These are phyloP conservation scores for Fusarium tupiense DNA, from an alignment of 2,329 filamentous ascomycete genomes.

Conservation along the genomic window DNA sequence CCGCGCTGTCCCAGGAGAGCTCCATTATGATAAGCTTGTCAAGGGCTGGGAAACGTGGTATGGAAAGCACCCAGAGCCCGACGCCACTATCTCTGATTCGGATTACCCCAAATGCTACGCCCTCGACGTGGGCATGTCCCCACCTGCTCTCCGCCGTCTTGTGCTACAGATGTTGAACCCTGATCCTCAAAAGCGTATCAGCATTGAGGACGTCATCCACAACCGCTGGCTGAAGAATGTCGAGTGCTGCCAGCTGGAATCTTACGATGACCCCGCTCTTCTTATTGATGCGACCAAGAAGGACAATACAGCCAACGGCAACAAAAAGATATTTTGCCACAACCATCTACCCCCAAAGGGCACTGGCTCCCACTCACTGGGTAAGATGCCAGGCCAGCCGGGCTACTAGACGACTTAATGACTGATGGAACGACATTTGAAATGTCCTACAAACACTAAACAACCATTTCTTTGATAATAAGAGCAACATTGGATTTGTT, in stretches of 20 bases:
- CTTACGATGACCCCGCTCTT: slow-evolving; percentile 70
- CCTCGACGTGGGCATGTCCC: slow-evolving; percentile 73
- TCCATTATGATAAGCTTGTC: slow-evolving; percentile 72
- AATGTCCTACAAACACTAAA: slow-evolving; percentile 10
- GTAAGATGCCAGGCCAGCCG: slow-evolving; percentile 65
- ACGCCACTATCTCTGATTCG: slow-evolving; percentile 59
- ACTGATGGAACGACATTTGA: slow-evolving; percentile 27
- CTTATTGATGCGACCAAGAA: slow-evolving; percentile 71
- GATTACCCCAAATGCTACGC: slow-evolving; percentile 73
- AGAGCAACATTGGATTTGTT: slow-evolving; percentile 5
- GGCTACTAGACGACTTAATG: slow-evolving; percentile 56
- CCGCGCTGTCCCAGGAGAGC: slow-evolving; percentile 66
- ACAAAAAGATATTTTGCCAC: slow-evolving; percentile 66
- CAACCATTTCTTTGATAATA: slow-evolving; percentile 5
- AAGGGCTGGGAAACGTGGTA: slow-evolving; percentile 77
- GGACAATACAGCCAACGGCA: slow-evolving; percentile 53
- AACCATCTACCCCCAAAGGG: slow-evolving; percentile 64
- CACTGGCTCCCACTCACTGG: slow-evolving; percentile 58
- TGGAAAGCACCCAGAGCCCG: slow-evolving; percentile 57
- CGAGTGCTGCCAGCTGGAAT: slow-evolving; percentile 81
- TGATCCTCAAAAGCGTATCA: slow-evolving; percentile 74
- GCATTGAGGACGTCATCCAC: slow-evolving; percentile 73
- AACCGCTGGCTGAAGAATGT: slow-evolving; percentile 78
- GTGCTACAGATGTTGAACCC: slow-evolving; percentile 87
- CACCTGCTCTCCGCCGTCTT: slow-evolving; percentile 74